Evolutionary conservation across 2,329 filamentous ascomycete genomes (phyloP).

Genomic region (Emergomyces pasteurianus): DNA sequence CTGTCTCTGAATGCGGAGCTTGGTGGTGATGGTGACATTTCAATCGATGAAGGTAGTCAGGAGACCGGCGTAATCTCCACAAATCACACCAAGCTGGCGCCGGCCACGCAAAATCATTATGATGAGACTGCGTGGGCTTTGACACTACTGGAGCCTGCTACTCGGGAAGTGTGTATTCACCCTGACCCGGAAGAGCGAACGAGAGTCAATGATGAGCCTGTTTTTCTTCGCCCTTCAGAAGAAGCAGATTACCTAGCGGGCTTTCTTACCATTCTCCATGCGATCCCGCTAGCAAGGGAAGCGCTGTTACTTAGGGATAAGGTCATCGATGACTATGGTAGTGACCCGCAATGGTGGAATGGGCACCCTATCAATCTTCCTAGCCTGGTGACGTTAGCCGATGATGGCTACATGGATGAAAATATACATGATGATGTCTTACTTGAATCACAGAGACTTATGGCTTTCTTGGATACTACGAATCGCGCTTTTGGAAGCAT

Average conservation of each 20-base stretch:
- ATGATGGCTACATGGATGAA: slow-evolving; percentile 21
- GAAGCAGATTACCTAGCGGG: slow-evolving; percentile 44
- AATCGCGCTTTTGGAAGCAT: slow-evolving; percentile 47
- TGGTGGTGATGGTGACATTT: not conserved
- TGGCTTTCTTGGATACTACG: slow-evolving; percentile 49
- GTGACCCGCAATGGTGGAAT: slow-evolving; percentile 51
- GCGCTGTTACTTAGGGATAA: slow-evolving; percentile 40
- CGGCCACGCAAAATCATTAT: slow-evolving; percentile 43
- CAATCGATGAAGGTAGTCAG: slow-evolving; percentile 41
- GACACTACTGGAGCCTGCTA: slow-evolving; percentile 34
- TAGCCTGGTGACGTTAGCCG: slow-evolving; percentile 37
- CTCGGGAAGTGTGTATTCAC: slow-evolving; percentile 44
- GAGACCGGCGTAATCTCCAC: slow-evolving; percentile 42
- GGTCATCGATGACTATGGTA: slow-evolving; percentile 40
- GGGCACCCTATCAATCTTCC: slow-evolving; percentile 41
- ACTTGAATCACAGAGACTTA: slow-evolving; percentile 47
- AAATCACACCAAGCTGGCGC: slow-evolving; percentile 38
- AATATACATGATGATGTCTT: slow-evolving; percentile 33
- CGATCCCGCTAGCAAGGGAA: slow-evolving; percentile 47
- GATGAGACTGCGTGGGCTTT: slow-evolving; percentile 45
- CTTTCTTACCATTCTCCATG: slow-evolving; percentile 49
- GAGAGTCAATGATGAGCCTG: slow-evolving; percentile 38
- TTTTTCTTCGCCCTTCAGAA: slow-evolving; percentile 45
- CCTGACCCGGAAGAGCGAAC: slow-evolving; percentile 39
- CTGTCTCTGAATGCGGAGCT: slow-evolving; percentile 33